These are phyloP conservation scores for Lepidopterella palustris DNA, from an alignment of 495 filamentous ascomycete genomes.

Conservation along the genomic window DNA sequence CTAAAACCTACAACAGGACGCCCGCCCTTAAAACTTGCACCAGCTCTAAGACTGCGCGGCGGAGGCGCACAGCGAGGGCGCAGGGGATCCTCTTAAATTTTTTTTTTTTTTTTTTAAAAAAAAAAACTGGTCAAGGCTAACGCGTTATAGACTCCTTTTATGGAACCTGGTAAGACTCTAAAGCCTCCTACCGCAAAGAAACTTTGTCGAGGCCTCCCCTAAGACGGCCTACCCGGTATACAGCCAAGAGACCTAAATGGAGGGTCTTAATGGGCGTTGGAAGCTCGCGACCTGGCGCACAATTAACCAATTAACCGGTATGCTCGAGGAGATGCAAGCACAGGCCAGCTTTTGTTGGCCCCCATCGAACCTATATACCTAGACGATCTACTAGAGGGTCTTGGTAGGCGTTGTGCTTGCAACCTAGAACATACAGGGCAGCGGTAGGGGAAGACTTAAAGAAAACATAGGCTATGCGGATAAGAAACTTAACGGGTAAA, in stretches of 20 bases:
- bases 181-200: not conserved
- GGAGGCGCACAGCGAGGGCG: not conserved
- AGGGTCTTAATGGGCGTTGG: not conserved
- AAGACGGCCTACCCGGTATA: too few species aligned
- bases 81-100: not conserved
- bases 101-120: too few species aligned
- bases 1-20: not conserved
- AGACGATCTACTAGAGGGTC: too few species aligned
- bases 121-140: not conserved
- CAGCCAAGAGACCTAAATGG: not conserved
- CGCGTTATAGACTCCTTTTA: not conserved
- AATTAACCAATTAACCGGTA: too few species aligned
- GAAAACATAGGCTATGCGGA: too few species aligned
- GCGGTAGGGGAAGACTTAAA: too few species aligned
- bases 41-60: not conserved
- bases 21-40: not conserved
- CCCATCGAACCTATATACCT: too few species aligned
- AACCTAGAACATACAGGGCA: too few species aligned
- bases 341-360: not conserved
- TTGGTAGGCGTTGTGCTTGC: too few species aligned
- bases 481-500: too few species aligned
- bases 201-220: too few species aligned
- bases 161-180: not conserved
- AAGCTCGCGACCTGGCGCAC: too few species aligned
- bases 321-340: not conserved